A percentile compares a stretch with the other conserved stretches of the same genome.
Evolutionary conservation across 805 yeast species (phyloP).

Genomic region (Pichia ethanolica): DNA sequence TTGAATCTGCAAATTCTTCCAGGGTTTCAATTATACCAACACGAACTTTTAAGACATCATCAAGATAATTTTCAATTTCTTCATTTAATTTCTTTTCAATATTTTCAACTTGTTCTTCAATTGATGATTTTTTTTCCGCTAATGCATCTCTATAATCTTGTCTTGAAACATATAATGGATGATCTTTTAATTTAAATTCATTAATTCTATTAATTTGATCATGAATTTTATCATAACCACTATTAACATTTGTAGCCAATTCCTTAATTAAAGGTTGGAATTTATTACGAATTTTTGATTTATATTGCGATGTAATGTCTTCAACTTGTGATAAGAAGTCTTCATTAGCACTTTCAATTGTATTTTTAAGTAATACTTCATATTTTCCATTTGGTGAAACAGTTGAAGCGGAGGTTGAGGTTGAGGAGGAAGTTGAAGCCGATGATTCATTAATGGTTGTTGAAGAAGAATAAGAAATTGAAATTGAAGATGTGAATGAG

Average conservation of each 20-base stretch:
- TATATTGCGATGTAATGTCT: slow-evolving; percentile 21
- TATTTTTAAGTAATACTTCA: slow-evolving; percentile 27
- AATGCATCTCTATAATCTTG: slow-evolving; percentile 40
- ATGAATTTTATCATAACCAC: slow-evolving; percentile 25
- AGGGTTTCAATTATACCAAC: slow-evolving; percentile 51
- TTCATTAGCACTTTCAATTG: slow-evolving; percentile 31
- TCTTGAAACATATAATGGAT: slow-evolving; percentile 33
- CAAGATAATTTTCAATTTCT: slow-evolving; percentile 28
- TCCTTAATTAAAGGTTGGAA: slow-evolving; percentile 31
- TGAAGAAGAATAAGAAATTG: slow-evolving; percentile 8
- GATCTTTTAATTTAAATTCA: slow-evolving; percentile 7
- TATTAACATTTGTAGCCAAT: slow-evolving; percentile 22
- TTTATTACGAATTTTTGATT: slow-evolving; percentile 23
- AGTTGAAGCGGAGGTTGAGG: slow-evolving; percentile 1
- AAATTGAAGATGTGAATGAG: background rate
- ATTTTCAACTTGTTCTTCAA: slow-evolving; percentile 26
- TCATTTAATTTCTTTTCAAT: slow-evolving; percentile 27
- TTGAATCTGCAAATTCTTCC: slow-evolving; percentile 67
- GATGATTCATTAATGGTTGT: slow-evolving; percentile 9
- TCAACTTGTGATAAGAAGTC: slow-evolving; percentile 33
- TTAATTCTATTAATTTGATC: slow-evolving; percentile 21
- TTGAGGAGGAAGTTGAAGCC: slow-evolving; percentile 9
- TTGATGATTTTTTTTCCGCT: slow-evolving; percentile 22
- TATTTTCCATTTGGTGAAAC: slow-evolving; percentile 23
- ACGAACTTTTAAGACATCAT: slow-evolving; percentile 27